Base-by-base conservation (phyloP, 2,329 filamentous ascomycete species). In the Gliomastix tumulicola region DNA sequence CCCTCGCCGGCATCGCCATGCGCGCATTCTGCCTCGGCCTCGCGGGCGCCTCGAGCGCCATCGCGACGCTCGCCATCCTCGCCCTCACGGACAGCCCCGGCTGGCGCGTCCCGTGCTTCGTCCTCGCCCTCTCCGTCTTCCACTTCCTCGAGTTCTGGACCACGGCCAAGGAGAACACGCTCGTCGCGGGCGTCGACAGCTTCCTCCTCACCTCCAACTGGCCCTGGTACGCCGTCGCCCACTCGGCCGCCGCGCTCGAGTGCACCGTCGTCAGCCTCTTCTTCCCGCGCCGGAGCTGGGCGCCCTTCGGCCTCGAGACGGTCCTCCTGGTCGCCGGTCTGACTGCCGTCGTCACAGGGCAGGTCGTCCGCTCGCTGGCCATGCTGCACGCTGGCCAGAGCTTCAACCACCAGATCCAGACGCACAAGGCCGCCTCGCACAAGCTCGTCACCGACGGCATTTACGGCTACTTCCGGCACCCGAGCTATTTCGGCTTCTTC, bases 61-160 rank as follows among this genome's bases (percentile, higher is more conserved):
- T 56, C 23, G 34, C 47, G 21, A 54, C 62, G 35, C 25, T 49
- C 10, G 37, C 49, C 32, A 49, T 63, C 37, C 48, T 68, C 11
- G 13, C 56, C 30, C 48, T 56, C 39, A 64, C 63, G 15, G 42
- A 57, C 12, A 67, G 62, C 22, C 68, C 73, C 17, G 59, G 74
- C 38, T 82, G 78, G 78, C 75, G 79, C 39, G 56, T 74, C 7
- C 74, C 77, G 21, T 78, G 82, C 56, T 90, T 90, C 64, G 52
- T 83, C 33, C 65, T 66, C 35, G 67, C 79, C 12, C 79, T 97
- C 33, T 74, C 82, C 19, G 49, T 83, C 21, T 97, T 97, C 65
- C 92, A 98, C 68, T 97, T 95, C 63, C 80, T 97, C 59, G 92
- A 98, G 63, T 98, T 89, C 69, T 94, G 81, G 71, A 87, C 82